Evolutionary conservation across 306 rosid genomes (phyloP), one percentile per base, ranked within the genome.

Genomic region (Trifolium subterraneum): DNA sequence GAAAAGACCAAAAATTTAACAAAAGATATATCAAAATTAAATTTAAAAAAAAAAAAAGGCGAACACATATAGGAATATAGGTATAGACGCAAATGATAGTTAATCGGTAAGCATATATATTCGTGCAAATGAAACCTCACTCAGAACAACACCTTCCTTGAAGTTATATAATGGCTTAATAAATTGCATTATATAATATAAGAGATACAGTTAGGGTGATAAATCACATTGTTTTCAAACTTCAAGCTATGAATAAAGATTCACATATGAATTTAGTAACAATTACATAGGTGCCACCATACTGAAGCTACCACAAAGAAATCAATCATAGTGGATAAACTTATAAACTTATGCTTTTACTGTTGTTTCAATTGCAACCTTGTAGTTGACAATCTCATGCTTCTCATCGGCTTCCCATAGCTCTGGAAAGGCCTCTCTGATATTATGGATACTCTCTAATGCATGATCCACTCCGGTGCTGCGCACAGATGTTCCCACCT

Each of bases 391-490:
- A 50, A 50, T 72, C 19, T 84, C 85, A 18, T 81, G 68, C 78
- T 84, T 82, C 68, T 70, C 90, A 13, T 80, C 74, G 19, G 56
- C 78, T 71, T 86, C 90, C 97, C 97, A 91, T 35, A 93, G 90
- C 78, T 93, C 96, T 6, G 98, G 97, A 79, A 91, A 71, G 64
- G 97, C 98, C 67, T 91, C 98, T 78, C 48, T 84, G 16, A 91
- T 84, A 50, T 91, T 93, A 82, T 93, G 98, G 65, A 93, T 93
- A 86, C 96, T 89, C 88, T 89, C 97, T 9, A 91, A 80, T 25
- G 94, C 98, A 82, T 87, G 76, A 86, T 88, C 98, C 69, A 82
- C 84, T 11, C 87, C 92, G 2, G 47, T 42, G 5, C 42, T 52
- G 36, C 90, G 84, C 56, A 77, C 79, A 0, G 94, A 86, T 66